phyloP scores from a whole-genome alignment of 129 eudicot genomes.

The Sambucus nigra region DNA sequence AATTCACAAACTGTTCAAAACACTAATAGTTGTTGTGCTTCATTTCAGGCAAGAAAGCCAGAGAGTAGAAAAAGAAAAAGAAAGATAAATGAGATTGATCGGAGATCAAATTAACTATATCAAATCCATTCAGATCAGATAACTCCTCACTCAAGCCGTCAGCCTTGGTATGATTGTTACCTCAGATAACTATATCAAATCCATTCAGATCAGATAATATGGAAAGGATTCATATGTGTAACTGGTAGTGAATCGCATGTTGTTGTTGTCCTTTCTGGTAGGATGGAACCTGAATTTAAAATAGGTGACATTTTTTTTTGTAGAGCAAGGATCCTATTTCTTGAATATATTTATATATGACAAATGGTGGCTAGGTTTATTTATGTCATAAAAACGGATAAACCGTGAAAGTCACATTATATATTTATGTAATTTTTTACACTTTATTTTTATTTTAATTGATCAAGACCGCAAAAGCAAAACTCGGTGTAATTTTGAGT shows the following conservation, averaged over 20 bases:
- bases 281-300: slow-evolving; percentile 99
- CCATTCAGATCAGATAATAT: slow-evolving; percentile 82
- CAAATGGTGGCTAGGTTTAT: no score
- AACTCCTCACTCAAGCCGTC: slow-evolving; percentile 58
- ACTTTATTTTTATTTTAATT: no score
- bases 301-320: no score
- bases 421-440: no score
- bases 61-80: slow-evolving; percentile 7
- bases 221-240: slow-evolving; percentile 85
- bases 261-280: slow-evolving; percentile 96
- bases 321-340: no score
- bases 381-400: no score
- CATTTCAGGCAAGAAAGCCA: slow-evolving; percentile 7
- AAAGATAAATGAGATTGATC: slow-evolving; percentile 60
- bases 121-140: slow-evolving; percentile 68
- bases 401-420: no score
- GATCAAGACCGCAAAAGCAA: no score
- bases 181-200: slow-evolving; percentile 67
- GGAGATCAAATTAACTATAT: slow-evolving; percentile 69
- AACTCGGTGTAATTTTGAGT: no score
- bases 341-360: no score
- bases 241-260: slow-evolving; percentile 97
- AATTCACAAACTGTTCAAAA: no score
- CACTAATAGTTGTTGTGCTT: no score
- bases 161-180: slow-evolving; percentile 93